phyloP scores from a whole-genome alignment of 768 basidiomycete genomes.

The Royoungia palumana region DNA sequence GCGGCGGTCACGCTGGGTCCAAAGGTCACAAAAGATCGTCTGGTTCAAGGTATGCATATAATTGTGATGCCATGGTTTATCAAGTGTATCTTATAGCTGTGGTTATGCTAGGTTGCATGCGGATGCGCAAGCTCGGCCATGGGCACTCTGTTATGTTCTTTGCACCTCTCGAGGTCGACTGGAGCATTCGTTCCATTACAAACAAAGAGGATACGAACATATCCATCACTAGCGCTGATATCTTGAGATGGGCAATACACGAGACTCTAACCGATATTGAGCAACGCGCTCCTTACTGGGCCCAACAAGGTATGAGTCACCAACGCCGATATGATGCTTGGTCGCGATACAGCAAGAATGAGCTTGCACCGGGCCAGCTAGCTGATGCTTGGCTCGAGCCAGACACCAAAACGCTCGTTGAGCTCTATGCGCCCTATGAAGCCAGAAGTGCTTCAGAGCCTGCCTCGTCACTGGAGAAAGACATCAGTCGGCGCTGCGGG shows the following conservation, averaged over 20 bases:
- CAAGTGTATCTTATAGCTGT: too few relatives aligned
- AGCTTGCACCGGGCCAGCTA: background rate
- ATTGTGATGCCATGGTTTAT: too few relatives aligned
- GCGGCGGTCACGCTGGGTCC: too few relatives aligned
- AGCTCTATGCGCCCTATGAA: conserved; percentile 28
- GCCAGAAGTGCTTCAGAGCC: background rate
- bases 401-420: conserved; percentile 34
- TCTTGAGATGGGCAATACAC: conserved; percentile 42
- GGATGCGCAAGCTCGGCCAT: conserved; percentile 45
- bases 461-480: background rate
- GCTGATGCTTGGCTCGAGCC: conserved; percentile 35
- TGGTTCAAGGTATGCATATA: too few relatives aligned
- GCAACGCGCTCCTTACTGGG: conserved; percentile 38
- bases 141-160: conserved; percentile 47
- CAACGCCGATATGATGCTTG: conserved; percentile 8
- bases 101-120: conserved; percentile 46
- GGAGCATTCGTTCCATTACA: conserved; percentile 30
- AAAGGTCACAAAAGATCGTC: too few relatives aligned
- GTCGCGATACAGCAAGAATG: background rate
- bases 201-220: conserved; percentile 3
- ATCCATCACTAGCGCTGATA: conserved; percentile 19
- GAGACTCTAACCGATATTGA: conserved; percentile 42
- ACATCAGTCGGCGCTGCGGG: conserved; percentile 4
- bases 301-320: conserved; percentile 32
- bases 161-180: conserved; percentile 40